Evolutionary conservation across 768 basidiomycete genomes (phyloP).

Genomic region (Macrolepiota albuminosa): DNA sequence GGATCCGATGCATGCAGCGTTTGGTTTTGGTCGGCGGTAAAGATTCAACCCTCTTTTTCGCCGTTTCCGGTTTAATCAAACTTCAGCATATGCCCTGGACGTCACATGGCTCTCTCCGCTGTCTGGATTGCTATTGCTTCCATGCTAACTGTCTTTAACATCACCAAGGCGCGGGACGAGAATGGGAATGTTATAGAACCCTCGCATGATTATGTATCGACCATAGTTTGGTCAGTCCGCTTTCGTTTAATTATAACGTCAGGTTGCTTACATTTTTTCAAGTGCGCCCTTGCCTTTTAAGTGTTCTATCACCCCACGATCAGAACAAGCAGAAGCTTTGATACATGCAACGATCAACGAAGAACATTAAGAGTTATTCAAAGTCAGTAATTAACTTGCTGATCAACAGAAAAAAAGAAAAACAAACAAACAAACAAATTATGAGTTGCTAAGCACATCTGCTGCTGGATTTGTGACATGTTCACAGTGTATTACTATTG

Average conservation of each 20-base stretch:
- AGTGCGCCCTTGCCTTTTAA: slow-evolving; percentile 5
- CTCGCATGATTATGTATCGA: slow-evolving; percentile 5
- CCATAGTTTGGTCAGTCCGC: slow-evolving; percentile 7
- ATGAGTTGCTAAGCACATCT: no score
- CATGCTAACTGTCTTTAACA: slow-evolving; percentile 25
- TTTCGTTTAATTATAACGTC: no score
- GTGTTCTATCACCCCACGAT: slow-evolving; percentile 8
- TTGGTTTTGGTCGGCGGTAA: slow-evolving; percentile 21
- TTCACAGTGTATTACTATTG: no score
- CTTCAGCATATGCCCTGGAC: slow-evolving; percentile 27
- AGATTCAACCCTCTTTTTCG: not conserved
- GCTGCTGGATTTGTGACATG: no score
- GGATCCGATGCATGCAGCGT: slow-evolving; percentile 8
- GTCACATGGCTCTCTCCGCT: slow-evolving; percentile 25
- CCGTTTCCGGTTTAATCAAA: no score
- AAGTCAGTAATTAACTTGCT: no score
- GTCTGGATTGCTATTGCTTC: slow-evolving; percentile 26
- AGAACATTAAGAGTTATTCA: not conserved
- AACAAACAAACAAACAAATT: no score
- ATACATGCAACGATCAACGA: slow-evolving; percentile 2
- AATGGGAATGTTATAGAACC: slow-evolving; percentile 15
- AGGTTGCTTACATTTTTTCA: not conserved
- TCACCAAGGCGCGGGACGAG: slow-evolving; percentile 17
- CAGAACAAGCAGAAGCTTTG: slow-evolving; percentile 2
- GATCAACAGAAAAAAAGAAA: no score